Evolutionary conservation across 495 filamentous ascomycete genomes (phyloP).

Genomic region (Aspergillus conjunctus): DNA sequence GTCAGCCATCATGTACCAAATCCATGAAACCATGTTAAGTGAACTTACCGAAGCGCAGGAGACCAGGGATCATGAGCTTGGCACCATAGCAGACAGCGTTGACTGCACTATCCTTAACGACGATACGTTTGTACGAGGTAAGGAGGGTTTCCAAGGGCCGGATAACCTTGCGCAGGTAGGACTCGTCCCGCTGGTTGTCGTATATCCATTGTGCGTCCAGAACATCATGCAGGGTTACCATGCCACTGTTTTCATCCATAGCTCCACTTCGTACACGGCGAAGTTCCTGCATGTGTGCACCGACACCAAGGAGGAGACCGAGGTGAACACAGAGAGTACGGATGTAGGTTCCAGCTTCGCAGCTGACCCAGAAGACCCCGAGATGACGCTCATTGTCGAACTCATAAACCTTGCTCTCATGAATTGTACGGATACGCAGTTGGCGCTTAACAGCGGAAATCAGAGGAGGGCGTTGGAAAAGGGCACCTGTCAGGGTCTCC

Average conservation of each 20-base stretch:
- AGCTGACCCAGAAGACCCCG: constrained; percentile 99
- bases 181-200: constrained; percentile 90
- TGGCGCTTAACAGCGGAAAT: constrained; percentile 99
- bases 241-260: constrained; percentile 83
- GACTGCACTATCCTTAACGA: constrained; percentile 95
- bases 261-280: constrained; percentile 90
- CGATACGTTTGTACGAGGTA: constrained; percentile 88
- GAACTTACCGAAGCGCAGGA: constrained; percentile 76
- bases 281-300: constrained; percentile 98
- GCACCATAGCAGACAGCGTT: constrained; percentile 98
- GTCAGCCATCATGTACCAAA: constrained; percentile 26
- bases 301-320: constrained; percentile 87
- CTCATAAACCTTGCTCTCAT: constrained; percentile 92
- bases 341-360: constrained; percentile 98
- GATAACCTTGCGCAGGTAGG: constrained; percentile 84
- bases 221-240: constrained; percentile 95
- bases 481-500: constrained; percentile 90
- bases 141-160: constrained; percentile 88
- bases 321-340: constrained; percentile 96
- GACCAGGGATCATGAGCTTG: constrained; percentile 95
- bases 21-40: not conserved
- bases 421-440: constrained; percentile 93
- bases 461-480: constrained; percentile 95
- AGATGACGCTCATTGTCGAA: constrained; percentile 97
- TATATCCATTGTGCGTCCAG: constrained; percentile 91